Evolutionary conservation across 345 rosid species (phyloP).

Genomic region (Camelina sativa): DNA sequence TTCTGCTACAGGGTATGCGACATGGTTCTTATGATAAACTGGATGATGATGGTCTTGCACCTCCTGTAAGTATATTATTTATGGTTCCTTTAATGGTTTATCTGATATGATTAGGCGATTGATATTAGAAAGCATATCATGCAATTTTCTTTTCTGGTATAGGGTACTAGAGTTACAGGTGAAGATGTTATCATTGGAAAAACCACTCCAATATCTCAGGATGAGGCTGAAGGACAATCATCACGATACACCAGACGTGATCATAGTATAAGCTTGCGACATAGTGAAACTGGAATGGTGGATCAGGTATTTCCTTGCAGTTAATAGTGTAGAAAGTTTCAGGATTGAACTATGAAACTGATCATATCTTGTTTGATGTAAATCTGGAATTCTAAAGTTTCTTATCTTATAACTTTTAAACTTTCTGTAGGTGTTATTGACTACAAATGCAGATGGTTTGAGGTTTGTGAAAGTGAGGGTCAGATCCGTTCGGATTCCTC

Average conservation of each 20-base stretch:
- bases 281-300: conserved; percentile 96
- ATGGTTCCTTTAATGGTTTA: conserved; percentile 14
- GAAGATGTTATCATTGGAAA: conserved; percentile 98
- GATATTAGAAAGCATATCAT: neutral
- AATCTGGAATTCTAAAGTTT: conserved; percentile 1
- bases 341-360: neutral
- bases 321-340: neutral
- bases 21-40: conserved; percentile 97
- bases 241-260: conserved; percentile 86
- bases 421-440: conserved; percentile 74
- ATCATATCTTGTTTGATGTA: conserved; percentile 6
- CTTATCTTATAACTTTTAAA: conserved; percentile 20
- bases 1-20: conserved; percentile 81
- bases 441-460: conserved; percentile 98
- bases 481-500: conserved; percentile 95
- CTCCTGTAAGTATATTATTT: conserved; percentile 68
- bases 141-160: conserved; percentile 14
- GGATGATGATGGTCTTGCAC: conserved; percentile 99
- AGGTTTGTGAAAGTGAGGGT: conserved; percentile 98
- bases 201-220: conserved; percentile 90
- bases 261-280: conserved; percentile 95
- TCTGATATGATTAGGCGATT: conserved; percentile 18
- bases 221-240: conserved; percentile 87
- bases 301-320: conserved; percentile 62
- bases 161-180: conserved; percentile 98